These are phyloP conservation scores for Amborella trichopoda DNA, from an alignment of 164 flowering plant species.

Conservation along the genomic window DNA sequence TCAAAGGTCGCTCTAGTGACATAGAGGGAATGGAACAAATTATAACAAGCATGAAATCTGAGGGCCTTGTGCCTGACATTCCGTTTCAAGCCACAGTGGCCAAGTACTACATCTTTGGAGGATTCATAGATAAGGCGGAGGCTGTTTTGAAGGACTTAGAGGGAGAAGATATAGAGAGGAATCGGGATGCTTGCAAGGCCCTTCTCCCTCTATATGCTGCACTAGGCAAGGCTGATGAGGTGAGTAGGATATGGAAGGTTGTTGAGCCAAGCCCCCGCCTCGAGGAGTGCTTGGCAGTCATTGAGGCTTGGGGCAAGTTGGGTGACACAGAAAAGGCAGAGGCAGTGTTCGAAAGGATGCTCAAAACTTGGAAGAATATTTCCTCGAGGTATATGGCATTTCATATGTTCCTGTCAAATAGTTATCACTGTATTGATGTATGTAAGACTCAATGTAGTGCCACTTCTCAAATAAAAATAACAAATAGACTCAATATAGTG, in stretches of 20 bases:
- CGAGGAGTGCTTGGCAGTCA: slow-evolving; percentile 46
- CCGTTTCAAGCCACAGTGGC: slow-evolving; percentile 25
- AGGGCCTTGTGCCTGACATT: slow-evolving; percentile 47
- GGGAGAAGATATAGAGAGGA: slow-evolving; percentile 27
- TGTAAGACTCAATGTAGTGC: too few relatives aligned
- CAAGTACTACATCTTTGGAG: slow-evolving; percentile 38
- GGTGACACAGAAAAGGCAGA: slow-evolving; percentile 60
- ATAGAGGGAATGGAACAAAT: slow-evolving; percentile 71
- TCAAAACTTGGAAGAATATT: slow-evolving; percentile 18
- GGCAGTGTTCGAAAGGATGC: slow-evolving; percentile 49
- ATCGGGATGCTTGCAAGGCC: slow-evolving; percentile 23
- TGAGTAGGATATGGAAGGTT: slow-evolving; percentile 50
- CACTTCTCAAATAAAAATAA: too few relatives aligned
- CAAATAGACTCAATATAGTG: too few relatives aligned
- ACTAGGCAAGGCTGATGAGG: slow-evolving; percentile 66
- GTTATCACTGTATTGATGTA: too few relatives aligned
- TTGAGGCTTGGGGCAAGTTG: slow-evolving; percentile 78
- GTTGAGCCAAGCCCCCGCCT: slow-evolving; percentile 38
- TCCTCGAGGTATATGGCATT: slow-evolving; percentile 24
- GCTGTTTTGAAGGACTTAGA: slow-evolving; percentile 60
- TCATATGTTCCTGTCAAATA: too few relatives aligned
- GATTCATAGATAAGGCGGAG: slow-evolving; percentile 61
- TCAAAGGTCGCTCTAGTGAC: slow-evolving; percentile 59
- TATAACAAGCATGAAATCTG: slow-evolving; percentile 69
- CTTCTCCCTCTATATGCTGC: slow-evolving; percentile 63